Percentiles rank a stretch among this genome's conserved stretches.
phyloP scores from a whole-genome alignment of 129 eudicot genomes.

The Artemisia annua region DNA sequence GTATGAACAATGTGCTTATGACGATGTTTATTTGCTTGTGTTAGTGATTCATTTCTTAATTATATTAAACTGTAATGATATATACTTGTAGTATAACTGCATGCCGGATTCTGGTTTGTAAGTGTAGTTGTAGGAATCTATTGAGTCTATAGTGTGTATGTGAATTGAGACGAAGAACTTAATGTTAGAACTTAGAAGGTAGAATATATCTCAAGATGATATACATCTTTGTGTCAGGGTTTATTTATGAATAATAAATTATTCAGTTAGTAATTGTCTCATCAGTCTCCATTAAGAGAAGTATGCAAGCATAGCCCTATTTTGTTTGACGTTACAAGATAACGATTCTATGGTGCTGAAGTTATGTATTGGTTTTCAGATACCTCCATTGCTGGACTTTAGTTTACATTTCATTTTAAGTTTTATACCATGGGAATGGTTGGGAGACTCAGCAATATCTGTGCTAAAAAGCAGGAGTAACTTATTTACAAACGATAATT shows the following conservation, averaged over 20 bases:
- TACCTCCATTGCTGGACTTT: conserved; percentile 8
- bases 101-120: conserved; percentile 1
- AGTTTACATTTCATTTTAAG: conserved; percentile 1
- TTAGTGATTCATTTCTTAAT: too few species aligned
- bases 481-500: background rate
- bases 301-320: too few species aligned
- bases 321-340: too few species aligned
- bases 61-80: too few species aligned
- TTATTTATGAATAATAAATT: too few species aligned
- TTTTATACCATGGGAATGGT: conserved; percentile 26
- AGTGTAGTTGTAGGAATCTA: background rate
- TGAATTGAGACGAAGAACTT: conserved; percentile 4
- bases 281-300: too few species aligned
- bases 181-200: background rate
- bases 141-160: conserved; percentile 1
- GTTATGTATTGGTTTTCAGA: background rate
- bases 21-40: too few species aligned
- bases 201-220: too few species aligned
- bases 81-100: background rate
- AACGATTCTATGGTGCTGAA: background rate
- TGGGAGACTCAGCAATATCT: conserved; percentile 19
- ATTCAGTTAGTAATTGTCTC: too few species aligned
- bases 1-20: too few species aligned
- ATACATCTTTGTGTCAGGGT: too few species aligned
- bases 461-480: conserved; percentile 21